Base-by-base conservation (phyloP, 2,329 filamentous ascomycete genomes). In the Ceratocystiopsis brevicomis region DNA sequence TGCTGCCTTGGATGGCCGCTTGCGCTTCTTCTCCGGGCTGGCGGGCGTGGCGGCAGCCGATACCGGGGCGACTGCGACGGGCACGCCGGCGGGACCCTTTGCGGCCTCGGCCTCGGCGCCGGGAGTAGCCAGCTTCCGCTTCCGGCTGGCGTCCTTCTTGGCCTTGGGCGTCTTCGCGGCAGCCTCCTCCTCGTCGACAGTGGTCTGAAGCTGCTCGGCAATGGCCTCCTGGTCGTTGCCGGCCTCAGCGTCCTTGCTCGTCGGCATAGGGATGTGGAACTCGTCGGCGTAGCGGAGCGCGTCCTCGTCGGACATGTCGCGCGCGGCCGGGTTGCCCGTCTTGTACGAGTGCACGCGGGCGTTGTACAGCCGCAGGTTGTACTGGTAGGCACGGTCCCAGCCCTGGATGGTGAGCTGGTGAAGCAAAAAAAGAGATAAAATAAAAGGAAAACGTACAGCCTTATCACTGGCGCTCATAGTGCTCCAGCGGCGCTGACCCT, bases 401-500 rank as follows among this genome's bases (percentile, higher is more conserved):
- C 69, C 70, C 60, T 66, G 45, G 2, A 14, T 2, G 13, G 19
- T 48, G 49, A 37, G 37, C 45, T 10, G 25, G 30, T n/a, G 25
- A 32, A 17, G n/a, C n/a, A 6, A 13, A 15, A 16, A 18, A 11
- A 16, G 14, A 30, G 1, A 14, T 13, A 37, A 25, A 5, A 3
- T 19, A 18, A 36, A 34, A 37, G 19, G n/a, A 17, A n/a, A 35
- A 57, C 63, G 53, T 51, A 66, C 66, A 48, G 63, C 63, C 64
- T 92, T 92, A 64, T 92, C 80, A 11, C 66, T 61, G 2, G 78
- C 69, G 8, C 67, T 66, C 78, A 95, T 85, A 50, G 74, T 71
- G 48, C 77, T 72, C 88, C 88, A 95, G 54, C 87, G 75, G 53
- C 77, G 76, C 56, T 85, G 87, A 37, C 86, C 84, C 61, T 94